A percentile compares a stretch with the other conserved stretches of the same genome.
These are phyloP conservation scores for Beta vulgaris DNA, from an alignment of 148 eudicot species.

Conservation along the genomic window DNA sequence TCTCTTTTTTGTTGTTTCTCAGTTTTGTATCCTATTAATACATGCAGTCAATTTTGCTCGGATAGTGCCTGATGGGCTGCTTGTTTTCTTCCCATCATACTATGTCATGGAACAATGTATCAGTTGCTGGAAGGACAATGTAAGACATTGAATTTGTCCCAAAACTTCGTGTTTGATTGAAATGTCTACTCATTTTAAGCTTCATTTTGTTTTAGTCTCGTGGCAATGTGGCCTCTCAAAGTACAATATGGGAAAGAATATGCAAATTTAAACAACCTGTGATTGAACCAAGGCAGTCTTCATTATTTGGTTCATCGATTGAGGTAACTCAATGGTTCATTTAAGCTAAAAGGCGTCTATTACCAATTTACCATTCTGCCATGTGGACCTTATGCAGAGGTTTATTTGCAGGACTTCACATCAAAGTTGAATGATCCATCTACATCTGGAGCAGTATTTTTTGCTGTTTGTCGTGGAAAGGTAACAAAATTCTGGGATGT, in stretches of 20 bases:
- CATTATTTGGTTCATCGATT: constrained; percentile 78
- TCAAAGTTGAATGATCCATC: constrained; percentile 73
- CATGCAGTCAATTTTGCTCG: constrained; percentile 90
- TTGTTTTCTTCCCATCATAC: constrained; percentile 95
- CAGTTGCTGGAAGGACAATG: constrained; percentile 80
- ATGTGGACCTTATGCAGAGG: constrained; percentile 21
- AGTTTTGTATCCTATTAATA: constrained; percentile 11
- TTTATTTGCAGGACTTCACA: constrained; percentile 70
- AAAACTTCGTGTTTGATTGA: constrained; percentile 10
- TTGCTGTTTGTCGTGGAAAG: constrained; percentile 99
- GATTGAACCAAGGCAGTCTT: constrained; percentile 95
- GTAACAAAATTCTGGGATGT: constrained; percentile 33
- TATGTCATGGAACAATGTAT: constrained; percentile 79
- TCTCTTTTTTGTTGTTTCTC: constrained; percentile 6
- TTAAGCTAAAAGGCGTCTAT: neutral
- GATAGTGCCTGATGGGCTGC: constrained; percentile 92
- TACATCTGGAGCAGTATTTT: constrained; percentile 84
- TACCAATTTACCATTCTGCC: constrained; percentile 17
- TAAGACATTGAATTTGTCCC: constrained; percentile 30
- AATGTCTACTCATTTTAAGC: constrained; percentile 16
- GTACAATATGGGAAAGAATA: constrained; percentile 93
- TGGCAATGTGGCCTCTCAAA: constrained; percentile 46
- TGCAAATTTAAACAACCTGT: constrained; percentile 94
- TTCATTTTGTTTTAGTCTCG: constrained; percentile 41
- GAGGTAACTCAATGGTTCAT: constrained; percentile 47